Base-by-base conservation (phyloP, 345 rosid genomes). In the Populus alba region DNA sequence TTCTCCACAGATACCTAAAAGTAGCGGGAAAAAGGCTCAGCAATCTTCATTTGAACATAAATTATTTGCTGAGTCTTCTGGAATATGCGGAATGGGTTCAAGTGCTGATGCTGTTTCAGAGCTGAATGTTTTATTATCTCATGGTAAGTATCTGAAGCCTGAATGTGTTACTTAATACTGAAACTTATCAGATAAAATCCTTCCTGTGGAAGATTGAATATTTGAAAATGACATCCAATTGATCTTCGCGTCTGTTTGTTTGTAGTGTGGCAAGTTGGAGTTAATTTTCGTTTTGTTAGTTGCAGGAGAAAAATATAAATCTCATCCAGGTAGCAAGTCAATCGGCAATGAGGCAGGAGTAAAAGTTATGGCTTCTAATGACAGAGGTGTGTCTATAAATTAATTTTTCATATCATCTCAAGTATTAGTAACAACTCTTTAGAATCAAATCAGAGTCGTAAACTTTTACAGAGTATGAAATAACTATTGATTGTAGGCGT, bases 1-100 rank as follows among this genome's bases (percentile, higher is more conserved):
- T 51, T 51, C 53, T 47, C 53, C 53, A 15, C 70, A 37, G 77
- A 38, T 38, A 16, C 39, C 6, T 6, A 27, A 35, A 38, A 62
- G 70, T 15, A 39, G 66, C 57, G 22, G 71, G 25, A 62, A 80
- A 10, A 17, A 15, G 65, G 71, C 57, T 41, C 33, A 47, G 75
- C 37, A 62, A 23, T 45, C 49, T 12, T 68, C 41, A 43, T 9
- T 55, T 0, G 39, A 61, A 71, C 35, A 74, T 27, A 18, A 67
- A 62, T 20, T 35, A 51, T n/a, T 31, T 31, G 62, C 18, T 31
- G 70, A 71, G 51, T 78, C n/a, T 47, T 63, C 17, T 12, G 70
- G 66, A 37, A 41, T 17, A 72, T 18, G 66, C 66, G 51, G 49
- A 78, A 78, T 37, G 8, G 66, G 72, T 65, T 71, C 66, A 47